Conservation (phyloP, 345 rosid species). For the Eucalyptus microcorys region DNA sequence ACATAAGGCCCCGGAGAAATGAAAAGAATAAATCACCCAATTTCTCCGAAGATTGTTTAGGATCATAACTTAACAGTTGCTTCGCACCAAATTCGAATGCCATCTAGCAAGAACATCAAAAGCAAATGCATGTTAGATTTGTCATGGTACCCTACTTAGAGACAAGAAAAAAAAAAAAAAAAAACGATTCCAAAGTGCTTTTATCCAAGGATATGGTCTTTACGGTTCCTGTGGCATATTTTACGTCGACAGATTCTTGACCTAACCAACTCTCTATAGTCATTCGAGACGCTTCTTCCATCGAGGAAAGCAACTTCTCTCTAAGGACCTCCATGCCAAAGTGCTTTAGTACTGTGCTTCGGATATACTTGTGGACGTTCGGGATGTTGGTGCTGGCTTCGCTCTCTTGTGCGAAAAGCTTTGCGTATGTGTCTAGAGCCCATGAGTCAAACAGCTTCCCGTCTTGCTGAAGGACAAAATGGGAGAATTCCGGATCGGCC, state of each 20-base stretch:
- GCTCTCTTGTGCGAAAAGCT: not conserved
- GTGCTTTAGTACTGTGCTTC: not conserved
- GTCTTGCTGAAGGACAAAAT: constrained; percentile 1
- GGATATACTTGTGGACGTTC: not conserved
- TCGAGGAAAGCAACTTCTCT: not conserved
- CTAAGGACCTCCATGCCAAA: constrained; percentile 3
- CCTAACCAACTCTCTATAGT: not conserved
- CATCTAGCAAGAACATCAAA: not conserved
- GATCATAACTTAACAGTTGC: constrained; percentile 4
- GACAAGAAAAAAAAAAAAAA: not conserved
- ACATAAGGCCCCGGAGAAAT: not conserved
- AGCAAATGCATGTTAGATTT: not conserved
- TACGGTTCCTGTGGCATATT: not conserved
- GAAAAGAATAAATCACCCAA: not conserved
- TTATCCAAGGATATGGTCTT: not conserved
- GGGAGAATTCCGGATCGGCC: constrained; percentile 4
- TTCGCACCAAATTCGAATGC: not conserved
- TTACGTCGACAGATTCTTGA: not conserved
- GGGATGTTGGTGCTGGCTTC: not conserved
- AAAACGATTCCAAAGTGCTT: not conserved
- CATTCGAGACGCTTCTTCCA: not conserved
- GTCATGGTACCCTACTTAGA: not conserved
- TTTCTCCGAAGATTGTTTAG: not conserved
- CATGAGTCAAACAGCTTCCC: constrained; percentile 1
- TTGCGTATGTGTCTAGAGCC: constrained; percentile 1